A percentile compares a stretch with the other conserved stretches of the same genome.
phyloP scores from a whole-genome alignment of 805 yeast genomes.

The Suhomyces emberorum region DNA sequence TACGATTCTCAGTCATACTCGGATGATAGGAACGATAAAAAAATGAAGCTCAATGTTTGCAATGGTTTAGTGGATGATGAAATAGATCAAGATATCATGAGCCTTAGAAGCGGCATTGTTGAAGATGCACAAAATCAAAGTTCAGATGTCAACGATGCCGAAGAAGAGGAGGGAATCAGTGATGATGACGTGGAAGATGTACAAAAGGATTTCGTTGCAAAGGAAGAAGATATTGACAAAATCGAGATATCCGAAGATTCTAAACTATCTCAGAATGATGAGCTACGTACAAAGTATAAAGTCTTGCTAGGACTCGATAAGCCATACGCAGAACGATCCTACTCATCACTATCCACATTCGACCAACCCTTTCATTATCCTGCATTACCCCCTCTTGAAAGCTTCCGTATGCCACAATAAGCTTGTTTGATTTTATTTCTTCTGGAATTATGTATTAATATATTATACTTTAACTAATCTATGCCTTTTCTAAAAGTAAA shows the following conservation, averaged over 20 bases:
- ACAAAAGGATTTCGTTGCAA: conserved; percentile 1
- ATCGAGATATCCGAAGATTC: background rate
- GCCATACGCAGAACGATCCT: conserved; percentile 2
- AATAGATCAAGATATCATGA: conserved; percentile 22
- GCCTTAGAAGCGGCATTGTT: conserved; percentile 11
- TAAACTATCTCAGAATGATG: conserved; percentile 1
- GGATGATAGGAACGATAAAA: conserved; percentile 4
- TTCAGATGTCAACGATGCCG: conserved; percentile 6
- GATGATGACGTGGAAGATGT: conserved; percentile 7
- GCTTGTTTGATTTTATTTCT: background rate
- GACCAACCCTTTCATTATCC: conserved; percentile 7
- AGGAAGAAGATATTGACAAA: conserved; percentile 9
- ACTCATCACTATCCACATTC: background rate
- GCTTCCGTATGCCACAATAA: conserved; percentile 13
- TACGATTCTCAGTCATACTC: background rate
- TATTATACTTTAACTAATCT: background rate
- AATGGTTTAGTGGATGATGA: conserved; percentile 21
- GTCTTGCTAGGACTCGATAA: conserved; percentile 6
- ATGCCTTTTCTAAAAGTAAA: conserved; percentile 54
- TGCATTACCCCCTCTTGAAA: conserved; percentile 26
- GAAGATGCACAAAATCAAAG: background rate
- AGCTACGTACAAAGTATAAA: conserved; percentile 7
- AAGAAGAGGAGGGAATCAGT: conserved; percentile 10
- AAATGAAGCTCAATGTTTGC: conserved; percentile 14
- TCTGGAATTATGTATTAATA: conserved; percentile 4